phyloP scores from a whole-genome alignment of 495 filamentous ascomycete genomes.

The Hypoxylon cercidicola region DNA sequence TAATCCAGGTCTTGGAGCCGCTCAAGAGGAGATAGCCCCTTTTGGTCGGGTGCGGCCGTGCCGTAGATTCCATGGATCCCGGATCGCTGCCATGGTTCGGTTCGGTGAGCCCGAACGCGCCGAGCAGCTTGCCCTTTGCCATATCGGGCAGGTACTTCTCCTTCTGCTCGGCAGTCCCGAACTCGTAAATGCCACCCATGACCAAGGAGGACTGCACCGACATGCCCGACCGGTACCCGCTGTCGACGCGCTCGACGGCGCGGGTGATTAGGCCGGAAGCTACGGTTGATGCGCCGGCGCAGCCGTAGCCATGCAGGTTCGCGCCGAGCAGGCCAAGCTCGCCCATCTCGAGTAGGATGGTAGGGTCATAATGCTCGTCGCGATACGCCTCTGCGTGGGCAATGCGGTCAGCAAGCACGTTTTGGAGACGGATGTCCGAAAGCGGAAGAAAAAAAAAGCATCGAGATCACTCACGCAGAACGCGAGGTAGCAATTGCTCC shows the following conservation, averaged over 20 bases:
- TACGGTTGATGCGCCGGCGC: constrained; percentile 92
- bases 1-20: constrained; percentile 98
- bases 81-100: constrained; percentile 98
- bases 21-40: constrained; percentile 83
- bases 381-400: constrained; percentile 83
- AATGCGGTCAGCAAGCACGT: constrained; percentile 21
- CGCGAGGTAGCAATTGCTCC: constrained; percentile 82
- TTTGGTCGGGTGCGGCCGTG: constrained; percentile 87
- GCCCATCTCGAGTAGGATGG: constrained; percentile 95
- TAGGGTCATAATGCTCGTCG: constrained; percentile 88
- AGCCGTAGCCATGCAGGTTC: constrained; percentile 91
- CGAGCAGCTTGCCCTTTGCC: constrained; percentile 86
- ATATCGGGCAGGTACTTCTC: constrained; percentile 84
- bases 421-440: neutral
- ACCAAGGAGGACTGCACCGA: constrained; percentile 94
- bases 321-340: constrained; percentile 91
- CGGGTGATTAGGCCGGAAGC: constrained; percentile 93
- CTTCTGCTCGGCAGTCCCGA: constrained; percentile 89
- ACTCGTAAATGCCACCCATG: constrained; percentile 97
- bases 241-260: constrained; percentile 95
- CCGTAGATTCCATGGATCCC: constrained; percentile 92
- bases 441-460: neutral
- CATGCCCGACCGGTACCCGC: constrained; percentile 94
- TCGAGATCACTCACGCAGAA: constrained; percentile 74
- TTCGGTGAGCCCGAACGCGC: constrained; percentile 95